Evolutionary conservation across 2,329 filamentous ascomycete species (phyloP).

Genomic region (Fusarium pilosicola): DNA sequence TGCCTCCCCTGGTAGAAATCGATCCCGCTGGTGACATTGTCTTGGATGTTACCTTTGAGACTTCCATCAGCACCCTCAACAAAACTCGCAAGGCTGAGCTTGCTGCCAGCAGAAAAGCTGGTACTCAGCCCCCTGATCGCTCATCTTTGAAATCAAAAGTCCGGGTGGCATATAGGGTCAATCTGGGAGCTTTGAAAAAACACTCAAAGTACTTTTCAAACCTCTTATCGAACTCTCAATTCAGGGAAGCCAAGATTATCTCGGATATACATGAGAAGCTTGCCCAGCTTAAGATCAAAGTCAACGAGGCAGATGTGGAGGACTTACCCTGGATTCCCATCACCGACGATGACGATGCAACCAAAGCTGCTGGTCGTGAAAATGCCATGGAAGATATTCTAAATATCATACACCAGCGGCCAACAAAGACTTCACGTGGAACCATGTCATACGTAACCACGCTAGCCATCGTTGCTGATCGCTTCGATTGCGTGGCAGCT

Average conservation of each 20-base stretch:
- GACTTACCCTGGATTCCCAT: constrained; percentile 73
- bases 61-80: constrained; percentile 61
- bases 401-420: constrained; percentile 68
- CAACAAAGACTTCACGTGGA: constrained; percentile 52
- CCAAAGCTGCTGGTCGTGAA: constrained; percentile 67
- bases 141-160: constrained; percentile 51
- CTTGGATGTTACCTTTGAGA: constrained; percentile 73
- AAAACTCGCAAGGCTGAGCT: constrained; percentile 54
- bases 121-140: constrained; percentile 39
- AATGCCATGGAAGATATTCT: constrained; percentile 74
- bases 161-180: constrained; percentile 67
- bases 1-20: constrained; percentile 59
- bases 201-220: constrained; percentile 77
- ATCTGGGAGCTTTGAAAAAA: constrained; percentile 63
- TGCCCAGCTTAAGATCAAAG: constrained; percentile 55
- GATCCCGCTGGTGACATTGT: constrained; percentile 70
- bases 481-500: constrained; percentile 71
- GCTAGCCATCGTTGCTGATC: constrained; percentile 76
- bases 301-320: constrained; percentile 58
- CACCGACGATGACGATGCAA: constrained; percentile 75
- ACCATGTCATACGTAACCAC: constrained; percentile 72
- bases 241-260: constrained; percentile 70
- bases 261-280: constrained; percentile 62
- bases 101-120: constrained; percentile 45
- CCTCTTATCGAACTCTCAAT: constrained; percentile 70